Percentiles rank a stretch among this genome's conserved stretches.
Evolutionary conservation across 2,329 filamentous ascomycete species (phyloP).

Genomic region (Colletotrichum lupini): DNA sequence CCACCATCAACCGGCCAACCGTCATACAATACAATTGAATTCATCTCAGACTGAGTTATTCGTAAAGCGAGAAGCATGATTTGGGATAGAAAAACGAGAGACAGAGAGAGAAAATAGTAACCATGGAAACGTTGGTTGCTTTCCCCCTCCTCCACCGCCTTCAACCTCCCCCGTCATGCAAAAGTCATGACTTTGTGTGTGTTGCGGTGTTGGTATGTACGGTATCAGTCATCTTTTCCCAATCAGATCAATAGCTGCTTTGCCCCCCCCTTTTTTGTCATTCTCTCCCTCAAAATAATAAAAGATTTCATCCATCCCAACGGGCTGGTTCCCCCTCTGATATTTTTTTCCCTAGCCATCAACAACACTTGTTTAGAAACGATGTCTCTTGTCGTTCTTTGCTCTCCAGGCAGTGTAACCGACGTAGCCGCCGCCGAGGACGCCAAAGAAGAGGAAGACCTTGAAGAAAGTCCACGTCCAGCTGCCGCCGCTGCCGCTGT

Average conservation of each 20-base stretch:
- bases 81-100: not conserved
- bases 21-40: conserved; percentile 32
- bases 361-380: conserved; percentile 56
- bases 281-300: not conserved
- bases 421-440: conserved; percentile 80
- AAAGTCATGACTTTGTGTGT: conserved; percentile 15
- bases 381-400: conserved; percentile 68
- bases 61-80: not conserved
- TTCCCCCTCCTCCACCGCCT: not conserved
- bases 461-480: conserved; percentile 80
- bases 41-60: conserved; percentile 31
- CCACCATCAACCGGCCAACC: not conserved
- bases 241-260: conserved; percentile 5
- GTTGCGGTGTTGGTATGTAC: conserved; percentile 29
- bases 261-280: not conserved
- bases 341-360: not conserved
- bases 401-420: conserved; percentile 87
- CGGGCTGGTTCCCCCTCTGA: not conserved
- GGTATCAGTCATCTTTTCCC: conserved; percentile 7
- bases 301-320: not conserved
- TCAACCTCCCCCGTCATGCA: conserved; percentile 23
- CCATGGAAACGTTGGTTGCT: conserved; percentile 2
- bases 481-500: conserved; percentile 59
- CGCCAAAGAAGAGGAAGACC: conserved; percentile 78
- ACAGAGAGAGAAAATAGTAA: not conserved